Percentiles rank a stretch among this genome's conserved stretches.
Evolutionary conservation across 106 monocot species (phyloP).

Genomic region (Dendrobium officinale): DNA sequence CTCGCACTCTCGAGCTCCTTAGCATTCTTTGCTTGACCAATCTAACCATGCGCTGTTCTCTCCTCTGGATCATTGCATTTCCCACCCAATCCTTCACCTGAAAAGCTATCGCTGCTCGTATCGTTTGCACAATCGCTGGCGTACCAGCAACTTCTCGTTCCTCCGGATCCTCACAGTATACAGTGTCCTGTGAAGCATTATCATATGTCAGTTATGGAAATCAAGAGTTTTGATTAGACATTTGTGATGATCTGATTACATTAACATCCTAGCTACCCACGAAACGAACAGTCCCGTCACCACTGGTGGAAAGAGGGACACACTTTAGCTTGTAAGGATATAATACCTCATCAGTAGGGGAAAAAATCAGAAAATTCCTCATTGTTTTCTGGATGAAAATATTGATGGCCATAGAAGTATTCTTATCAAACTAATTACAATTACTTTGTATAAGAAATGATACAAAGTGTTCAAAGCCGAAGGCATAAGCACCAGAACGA

Average conservation of each 20-base stretch:
- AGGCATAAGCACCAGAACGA: constrained; percentile 38
- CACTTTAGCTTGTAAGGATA: constrained; percentile 40
- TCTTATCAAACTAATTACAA: no score
- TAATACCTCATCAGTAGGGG: background rate
- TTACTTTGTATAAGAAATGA: no score
- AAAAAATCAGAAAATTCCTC: background rate
- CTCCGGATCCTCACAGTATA: constrained; percentile 54
- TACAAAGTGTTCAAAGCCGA: constrained; percentile 10
- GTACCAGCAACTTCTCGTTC: constrained; percentile 71
- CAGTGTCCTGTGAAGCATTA: constrained; percentile 32
- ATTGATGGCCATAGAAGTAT: no score
- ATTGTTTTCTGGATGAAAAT: no score
- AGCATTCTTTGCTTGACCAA: constrained; percentile 13
- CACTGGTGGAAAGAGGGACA: constrained; percentile 56
- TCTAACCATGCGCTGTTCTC: constrained; percentile 17
- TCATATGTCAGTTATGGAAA: background rate
- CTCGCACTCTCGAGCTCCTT: constrained; percentile 11
- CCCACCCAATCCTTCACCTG: constrained; percentile 58
- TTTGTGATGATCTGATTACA: constrained; percentile 6
- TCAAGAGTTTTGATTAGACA: no score
- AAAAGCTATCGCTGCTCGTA: constrained; percentile 59
- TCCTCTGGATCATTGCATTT: constrained; percentile 20
- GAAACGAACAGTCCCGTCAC: constrained; percentile 70
- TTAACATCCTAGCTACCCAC: constrained; percentile 35
- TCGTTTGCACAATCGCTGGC: constrained; percentile 61